phyloP scores from a whole-genome alignment of 169 alveolate species.

The Cryptosporidium ryanae region DNA sequence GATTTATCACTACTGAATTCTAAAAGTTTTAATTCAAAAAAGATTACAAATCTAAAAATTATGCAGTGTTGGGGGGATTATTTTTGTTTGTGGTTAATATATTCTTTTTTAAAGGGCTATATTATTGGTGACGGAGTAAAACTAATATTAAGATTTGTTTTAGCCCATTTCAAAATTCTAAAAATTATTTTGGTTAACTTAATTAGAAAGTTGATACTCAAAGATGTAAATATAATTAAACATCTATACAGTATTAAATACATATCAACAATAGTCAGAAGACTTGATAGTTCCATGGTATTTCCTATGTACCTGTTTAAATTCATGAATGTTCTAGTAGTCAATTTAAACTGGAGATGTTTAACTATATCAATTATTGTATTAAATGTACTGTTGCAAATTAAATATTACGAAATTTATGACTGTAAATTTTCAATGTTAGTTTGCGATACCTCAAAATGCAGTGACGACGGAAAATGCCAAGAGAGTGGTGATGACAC shows the following conservation, averaged over 20 bases:
- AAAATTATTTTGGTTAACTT: constrained; percentile 2
- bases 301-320: constrained; percentile 8
- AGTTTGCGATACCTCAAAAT: not conserved
- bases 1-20: constrained; percentile 15
- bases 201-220: constrained; percentile 4
- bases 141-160: constrained; percentile 5
- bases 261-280: not conserved
- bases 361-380: constrained; percentile 30
- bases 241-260: not conserved
- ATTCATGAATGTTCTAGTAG: not conserved
- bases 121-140: constrained; percentile 27
- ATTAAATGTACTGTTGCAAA: constrained; percentile 23
- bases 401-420: constrained; percentile 1
- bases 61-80: constrained; percentile 54
- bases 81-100: constrained; percentile 45
- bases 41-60: not conserved
- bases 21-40: constrained; percentile 9
- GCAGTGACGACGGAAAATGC: not conserved
- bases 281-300: not conserved
- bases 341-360: constrained; percentile 58
- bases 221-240: not conserved
- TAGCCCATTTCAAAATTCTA: constrained; percentile 1
- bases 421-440: constrained; percentile 31
- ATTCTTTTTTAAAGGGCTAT: constrained; percentile 20
- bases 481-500: not conserved